phyloP scores from a whole-genome alignment of 495 filamentous ascomycete species.

The Tuber umbilicatum region DNA sequence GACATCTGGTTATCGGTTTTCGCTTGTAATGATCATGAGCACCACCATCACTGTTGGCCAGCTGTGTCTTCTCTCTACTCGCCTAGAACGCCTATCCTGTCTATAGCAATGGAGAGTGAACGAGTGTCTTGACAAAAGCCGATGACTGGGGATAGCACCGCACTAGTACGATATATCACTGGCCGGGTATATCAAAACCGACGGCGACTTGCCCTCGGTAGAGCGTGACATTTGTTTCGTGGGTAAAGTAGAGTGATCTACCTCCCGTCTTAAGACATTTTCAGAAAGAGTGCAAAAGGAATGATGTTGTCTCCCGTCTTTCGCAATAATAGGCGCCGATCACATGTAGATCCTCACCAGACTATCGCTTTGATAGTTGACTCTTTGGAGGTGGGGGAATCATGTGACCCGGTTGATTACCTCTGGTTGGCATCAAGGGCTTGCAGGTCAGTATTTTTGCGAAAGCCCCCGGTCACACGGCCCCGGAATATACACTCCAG shows the following conservation, averaged over 20 bases:
- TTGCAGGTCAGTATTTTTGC: not conserved
- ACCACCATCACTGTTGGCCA: not conserved
- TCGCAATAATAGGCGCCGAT: not conserved
- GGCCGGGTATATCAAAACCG: not conserved
- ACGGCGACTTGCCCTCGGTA: not conserved
- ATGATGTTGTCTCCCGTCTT: not conserved
- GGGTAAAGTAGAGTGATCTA: not conserved
- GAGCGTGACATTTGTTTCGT: not conserved
- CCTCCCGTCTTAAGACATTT: not conserved
- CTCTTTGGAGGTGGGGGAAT: not conserved
- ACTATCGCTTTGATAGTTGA: not conserved
- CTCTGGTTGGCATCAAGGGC: not conserved
- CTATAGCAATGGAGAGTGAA: not conserved
- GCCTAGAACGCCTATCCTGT: not conserved
- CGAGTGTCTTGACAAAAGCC: not conserved
- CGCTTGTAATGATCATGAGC: not conserved
- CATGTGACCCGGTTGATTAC: not conserved
- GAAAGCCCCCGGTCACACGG: not conserved
- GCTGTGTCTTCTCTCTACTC: not conserved
- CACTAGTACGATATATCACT: not conserved
- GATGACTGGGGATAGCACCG: not conserved
- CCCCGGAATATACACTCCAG: not conserved
- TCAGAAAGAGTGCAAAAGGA: not conserved
- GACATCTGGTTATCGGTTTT: not conserved
- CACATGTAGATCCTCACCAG: not conserved